Evolutionary conservation across 2,329 filamentous ascomycete genomes (phyloP).

Genomic region (Byssoonygena ceratinophila): DNA sequence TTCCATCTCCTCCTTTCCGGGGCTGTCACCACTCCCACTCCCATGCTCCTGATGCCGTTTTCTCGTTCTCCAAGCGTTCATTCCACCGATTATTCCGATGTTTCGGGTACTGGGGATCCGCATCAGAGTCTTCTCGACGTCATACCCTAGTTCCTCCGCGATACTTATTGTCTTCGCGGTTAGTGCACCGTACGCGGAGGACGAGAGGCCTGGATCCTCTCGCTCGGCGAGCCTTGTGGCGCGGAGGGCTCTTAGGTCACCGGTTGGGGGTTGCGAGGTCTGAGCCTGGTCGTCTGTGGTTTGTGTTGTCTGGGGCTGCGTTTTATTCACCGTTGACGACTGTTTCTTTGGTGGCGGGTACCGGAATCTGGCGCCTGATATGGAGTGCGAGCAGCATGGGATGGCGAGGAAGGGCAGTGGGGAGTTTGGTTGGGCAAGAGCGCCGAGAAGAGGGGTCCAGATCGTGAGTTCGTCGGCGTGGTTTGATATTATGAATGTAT

Average conservation of each 20-base stretch:
- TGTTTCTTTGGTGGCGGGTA: constrained; percentile 24
- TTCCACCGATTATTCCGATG: constrained; percentile 16
- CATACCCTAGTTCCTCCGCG: constrained; percentile 61
- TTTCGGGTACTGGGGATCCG: constrained; percentile 54
- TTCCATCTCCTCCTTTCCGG: constrained; percentile 3
- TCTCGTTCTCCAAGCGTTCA: constrained; percentile 36
- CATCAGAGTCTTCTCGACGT: constrained; percentile 71
- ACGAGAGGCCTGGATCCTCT: constrained; percentile 29
- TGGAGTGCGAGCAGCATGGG: constrained; percentile 84
- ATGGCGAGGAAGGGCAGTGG: constrained; percentile 79
- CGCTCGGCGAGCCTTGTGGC: constrained; percentile 27
- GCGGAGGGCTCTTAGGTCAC: constrained; percentile 34
- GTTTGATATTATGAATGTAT: constrained; percentile 91
- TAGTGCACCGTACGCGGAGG: constrained; percentile 71
- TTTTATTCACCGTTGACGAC: constrained; percentile 7
- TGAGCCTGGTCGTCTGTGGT: neutral
- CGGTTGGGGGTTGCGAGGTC: constrained; percentile 24
- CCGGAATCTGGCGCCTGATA: constrained; percentile 64
- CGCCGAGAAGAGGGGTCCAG: constrained; percentile 85
- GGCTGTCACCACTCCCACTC: neutral
- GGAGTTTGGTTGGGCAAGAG: constrained; percentile 44
- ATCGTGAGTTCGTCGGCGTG: constrained; percentile 92
- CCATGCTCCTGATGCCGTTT: neutral
- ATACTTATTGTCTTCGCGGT: constrained; percentile 66
- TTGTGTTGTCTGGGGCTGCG: too few species aligned